Evolutionary conservation across 306 rosid species (phyloP), one percentile per base, ranked within the genome.

Genomic region (Sophora flavescens): DNA sequence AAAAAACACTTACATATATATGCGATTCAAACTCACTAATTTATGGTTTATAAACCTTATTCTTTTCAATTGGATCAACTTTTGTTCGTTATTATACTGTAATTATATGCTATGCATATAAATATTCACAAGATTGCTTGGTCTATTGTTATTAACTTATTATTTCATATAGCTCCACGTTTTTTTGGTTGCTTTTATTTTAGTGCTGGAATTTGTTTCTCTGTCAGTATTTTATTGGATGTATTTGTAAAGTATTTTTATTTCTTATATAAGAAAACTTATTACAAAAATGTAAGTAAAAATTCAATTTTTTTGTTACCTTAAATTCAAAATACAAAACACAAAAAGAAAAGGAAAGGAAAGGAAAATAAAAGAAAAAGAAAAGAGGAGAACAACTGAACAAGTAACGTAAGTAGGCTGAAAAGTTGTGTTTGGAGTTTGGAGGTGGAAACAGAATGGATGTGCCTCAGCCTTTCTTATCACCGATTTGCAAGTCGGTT

Each of bases 401-500:
- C 1, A 8, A 48, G 30, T 22, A 30, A 30, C 32, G 22, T 32
- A 16, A 30, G 61, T 10, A 30, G 3, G 33, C 5, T 18, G 36
- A 38, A 41, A 36, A 48, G 2, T 7, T 6, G 14, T 61, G 61
- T 61, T 36, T 36, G 47, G 47, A 41, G 51, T 11, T 15, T 28
- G 85, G 52, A 70, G 15, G 39, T 16, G 28, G 39, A n/a, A 81
- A 54, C 72, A 81, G 48, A 85, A 80, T 75, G 81, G 72, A 73
- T 45, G 65, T 80, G 30, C 45, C 63, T 32, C 79, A 63, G 22
- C 85, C 83, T 14, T 68, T 82, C 50, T 76, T 80, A 47, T 68
- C 87, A 41, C 87, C 85, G 10, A 56, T 84, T n/a, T 79, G 80
- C 70, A 67, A 78, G 76, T 59, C 72, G 15, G 85, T 77, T 74